Conservation (phyloP, 2,329 filamentous ascomycete genomes). For the Dactylellina sp. region DNA sequence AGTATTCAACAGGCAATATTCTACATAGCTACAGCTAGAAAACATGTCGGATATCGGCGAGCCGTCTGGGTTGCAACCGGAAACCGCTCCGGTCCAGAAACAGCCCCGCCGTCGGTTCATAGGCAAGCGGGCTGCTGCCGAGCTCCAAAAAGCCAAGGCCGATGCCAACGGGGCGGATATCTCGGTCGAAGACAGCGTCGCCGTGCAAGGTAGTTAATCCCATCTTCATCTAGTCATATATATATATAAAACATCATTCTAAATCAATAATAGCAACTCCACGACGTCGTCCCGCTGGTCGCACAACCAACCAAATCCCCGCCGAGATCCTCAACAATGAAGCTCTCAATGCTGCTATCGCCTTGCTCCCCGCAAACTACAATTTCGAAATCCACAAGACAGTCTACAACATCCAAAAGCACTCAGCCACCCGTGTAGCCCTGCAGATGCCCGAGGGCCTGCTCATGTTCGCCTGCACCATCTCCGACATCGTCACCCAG, state of each 20-base stretch:
- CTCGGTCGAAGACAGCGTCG: slow-evolving; percentile 69
- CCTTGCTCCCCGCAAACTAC: slow-evolving; percentile 92
- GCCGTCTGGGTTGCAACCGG: slow-evolving; percentile 59
- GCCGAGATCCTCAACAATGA: slow-evolving; percentile 85
- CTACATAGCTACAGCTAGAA: too few relatives aligned
- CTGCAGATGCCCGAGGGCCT: slow-evolving; percentile 98
- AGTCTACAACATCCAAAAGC: slow-evolving; percentile 88
- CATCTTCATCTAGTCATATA: slow-evolving; percentile 61
- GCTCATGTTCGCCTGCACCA: slow-evolving; percentile 93
- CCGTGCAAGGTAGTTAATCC: slow-evolving; percentile 73
- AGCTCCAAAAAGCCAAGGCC: slow-evolving; percentile 68
- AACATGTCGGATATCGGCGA: slow-evolving; percentile 20
- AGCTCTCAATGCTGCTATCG: slow-evolving; percentile 86
- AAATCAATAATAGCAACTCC: slow-evolving; percentile 67
- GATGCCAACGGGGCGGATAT: slow-evolving; percentile 60
- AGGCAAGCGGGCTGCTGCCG: slow-evolving; percentile 79
- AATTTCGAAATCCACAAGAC: slow-evolving; percentile 99
- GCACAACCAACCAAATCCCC: slow-evolving; percentile 91
- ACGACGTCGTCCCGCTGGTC: slow-evolving; percentile 74
- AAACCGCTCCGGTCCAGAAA: slow-evolving; percentile 67
- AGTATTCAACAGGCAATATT: too few relatives aligned
- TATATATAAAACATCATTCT: slow-evolving; percentile 25
- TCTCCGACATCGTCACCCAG: slow-evolving; percentile 93
- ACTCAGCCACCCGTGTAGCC: slow-evolving; percentile 82
- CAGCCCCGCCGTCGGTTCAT: slow-evolving; percentile 94